Base-by-base conservation (phyloP, 139 green algal genomes). In the Chlamydomonas incerta region DNA sequence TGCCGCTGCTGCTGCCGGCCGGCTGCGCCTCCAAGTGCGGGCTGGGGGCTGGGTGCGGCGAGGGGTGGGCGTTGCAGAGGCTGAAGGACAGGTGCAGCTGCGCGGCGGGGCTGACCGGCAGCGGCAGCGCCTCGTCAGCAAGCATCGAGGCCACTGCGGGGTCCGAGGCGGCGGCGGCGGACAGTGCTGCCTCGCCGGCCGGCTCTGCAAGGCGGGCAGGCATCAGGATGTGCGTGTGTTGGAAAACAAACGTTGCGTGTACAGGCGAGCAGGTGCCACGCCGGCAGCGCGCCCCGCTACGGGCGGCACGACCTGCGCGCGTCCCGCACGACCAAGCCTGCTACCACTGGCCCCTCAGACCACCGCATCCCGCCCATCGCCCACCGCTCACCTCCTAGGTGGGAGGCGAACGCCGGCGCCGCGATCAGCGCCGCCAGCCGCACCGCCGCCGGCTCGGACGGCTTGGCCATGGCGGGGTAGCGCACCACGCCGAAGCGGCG, bases 11-110 rank as follows among this genome's bases (percentile, higher is more conserved):
- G 41, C 41, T 8, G 41, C 41, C 8, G 41, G 41, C 41, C 41
- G 60, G 60, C 18, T 23, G 55, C 55, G 9, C 8, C 55, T 62
- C 55, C n/a, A n/a, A n/a, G n/a, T n/a, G 55, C 55, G 17, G 21
- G 55, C 6, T 50, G 41, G 5, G 41, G 5, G 41, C 5, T 8
- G 55, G 55, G 34, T 71, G 52, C 3, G 68, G 65, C 8, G 74
- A 62, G 28, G 85, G 72, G 58, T 92, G 71, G 0, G 80, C 86
- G 71, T 90, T 92, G 80, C 85, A 90, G 18, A 92, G 82, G 74
- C 77, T 92, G 83, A 92, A 91, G 50, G 83, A 88, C 20, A 91
- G 63, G 66, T 87, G 74, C 35, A 86, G 72, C 79, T 89, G 67
- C 6, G 67, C 57, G 2, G 86, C 72, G 29, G 73, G 11, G 33